Conservation (phyloP, 2,329 filamentous ascomycete genomes). For the Lachnellula cervina region DNA sequence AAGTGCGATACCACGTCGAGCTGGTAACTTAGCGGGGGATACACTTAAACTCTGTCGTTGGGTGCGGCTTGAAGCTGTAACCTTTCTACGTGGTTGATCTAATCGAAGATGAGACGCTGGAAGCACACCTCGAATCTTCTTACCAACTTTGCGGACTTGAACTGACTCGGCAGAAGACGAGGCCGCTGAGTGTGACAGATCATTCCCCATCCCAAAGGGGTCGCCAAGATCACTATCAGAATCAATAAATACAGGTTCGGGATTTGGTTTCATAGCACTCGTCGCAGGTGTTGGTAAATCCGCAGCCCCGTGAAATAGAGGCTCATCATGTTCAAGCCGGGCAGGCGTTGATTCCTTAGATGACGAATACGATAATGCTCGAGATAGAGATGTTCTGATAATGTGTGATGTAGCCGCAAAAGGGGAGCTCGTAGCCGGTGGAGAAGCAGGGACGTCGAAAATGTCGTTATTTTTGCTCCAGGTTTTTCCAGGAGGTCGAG, state of each 20-base stretch:
- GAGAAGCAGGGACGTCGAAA: constrained; percentile 38
- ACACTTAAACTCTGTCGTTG: constrained; percentile 11
- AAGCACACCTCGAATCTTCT: constrained; percentile 52
- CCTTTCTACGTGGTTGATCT: constrained; percentile 43
- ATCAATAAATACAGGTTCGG: constrained; percentile 12
- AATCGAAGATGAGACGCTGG: constrained; percentile 64
- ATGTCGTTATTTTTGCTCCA: constrained; percentile 10
- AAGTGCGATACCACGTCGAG: constrained; percentile 30
- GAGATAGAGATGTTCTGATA: constrained; percentile 8
- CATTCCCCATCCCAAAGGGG: constrained; percentile 17
- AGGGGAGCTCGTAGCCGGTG: constrained; percentile 36
- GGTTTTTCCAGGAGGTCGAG: constrained; percentile 9
- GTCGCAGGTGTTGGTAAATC: constrained; percentile 29
- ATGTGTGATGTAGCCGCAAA: constrained; percentile 6
- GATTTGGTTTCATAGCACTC: constrained; percentile 21
- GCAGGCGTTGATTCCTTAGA: constrained; percentile 15
- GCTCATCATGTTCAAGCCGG: constrained; percentile 7
- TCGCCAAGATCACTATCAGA: constrained; percentile 21
- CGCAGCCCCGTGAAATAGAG: neutral
- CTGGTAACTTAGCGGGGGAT: constrained; percentile 13
- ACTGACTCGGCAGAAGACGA: constrained; percentile 28
- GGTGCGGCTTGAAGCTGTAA: constrained; percentile 14
- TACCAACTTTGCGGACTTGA: constrained; percentile 24
- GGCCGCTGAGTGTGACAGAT: constrained; percentile 1
- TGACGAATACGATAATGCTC: constrained; percentile 14